These are phyloP conservation scores for Sinapis alba DNA, from an alignment of 441 rosid species.

Conservation along the genomic window DNA sequence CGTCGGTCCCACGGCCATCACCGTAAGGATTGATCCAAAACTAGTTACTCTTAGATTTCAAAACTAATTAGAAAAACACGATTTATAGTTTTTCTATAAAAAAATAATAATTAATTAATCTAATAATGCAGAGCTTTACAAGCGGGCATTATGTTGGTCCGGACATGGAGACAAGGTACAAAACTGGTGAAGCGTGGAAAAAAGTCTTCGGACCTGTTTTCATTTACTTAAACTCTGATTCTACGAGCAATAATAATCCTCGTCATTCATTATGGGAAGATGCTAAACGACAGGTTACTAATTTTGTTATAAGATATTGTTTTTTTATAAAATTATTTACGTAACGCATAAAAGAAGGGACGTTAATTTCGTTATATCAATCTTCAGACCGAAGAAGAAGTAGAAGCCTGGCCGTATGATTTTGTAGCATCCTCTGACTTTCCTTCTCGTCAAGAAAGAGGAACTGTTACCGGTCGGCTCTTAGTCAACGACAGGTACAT, in stretches of 20 bases:
- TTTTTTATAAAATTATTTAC: not conserved
- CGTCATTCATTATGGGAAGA: constrained; percentile 45
- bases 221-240: constrained; percentile 35
- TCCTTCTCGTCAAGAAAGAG: constrained; percentile 45
- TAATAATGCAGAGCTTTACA: constrained; percentile 32
- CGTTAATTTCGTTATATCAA: not conserved
- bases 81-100: not conserved
- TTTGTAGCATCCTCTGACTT: constrained; percentile 55
- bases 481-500: constrained; percentile 53
- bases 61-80: not conserved
- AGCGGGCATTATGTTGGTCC: constrained; percentile 36
- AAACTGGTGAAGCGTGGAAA: constrained; percentile 39
- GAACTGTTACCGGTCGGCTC: constrained; percentile 48
- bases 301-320: not conserved
- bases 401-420: constrained; percentile 57
- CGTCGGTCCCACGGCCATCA: constrained; percentile 46
- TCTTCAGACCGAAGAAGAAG: constrained; percentile 47
- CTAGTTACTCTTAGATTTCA: not conserved
- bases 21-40: constrained; percentile 27
- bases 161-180: constrained; percentile 33
- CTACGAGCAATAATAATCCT: constrained; percentile 6
- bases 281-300: constrained; percentile 55
- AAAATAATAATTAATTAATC: not conserved
- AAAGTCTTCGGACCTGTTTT: constrained; percentile 42
- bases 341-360: not conserved